Evolutionary conservation across 768 basidiomycete genomes (phyloP).

Genomic region (Scleroderma citrinum): DNA sequence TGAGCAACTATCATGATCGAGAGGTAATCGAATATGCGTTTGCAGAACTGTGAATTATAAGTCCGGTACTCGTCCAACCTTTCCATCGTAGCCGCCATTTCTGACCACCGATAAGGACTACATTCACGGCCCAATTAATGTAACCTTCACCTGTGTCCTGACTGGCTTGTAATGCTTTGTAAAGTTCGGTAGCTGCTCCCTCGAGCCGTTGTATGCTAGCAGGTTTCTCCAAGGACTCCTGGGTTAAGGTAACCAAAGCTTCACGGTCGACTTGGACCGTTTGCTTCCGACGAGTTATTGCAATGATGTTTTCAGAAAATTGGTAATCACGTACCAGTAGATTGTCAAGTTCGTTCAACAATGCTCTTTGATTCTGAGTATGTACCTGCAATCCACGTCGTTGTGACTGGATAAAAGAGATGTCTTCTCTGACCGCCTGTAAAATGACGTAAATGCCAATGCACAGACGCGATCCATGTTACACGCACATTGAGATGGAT

Average conservation of each 20-base stretch:
- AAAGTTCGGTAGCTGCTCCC: constrained; percentile 78
- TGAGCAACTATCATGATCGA: constrained; percentile 90
- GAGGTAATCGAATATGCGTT: constrained; percentile 83
- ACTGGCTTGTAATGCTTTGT: constrained; percentile 89
- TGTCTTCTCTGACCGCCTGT: constrained; percentile 93
- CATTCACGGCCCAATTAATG: not conserved
- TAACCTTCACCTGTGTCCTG: constrained; percentile 66
- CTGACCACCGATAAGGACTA: constrained; percentile 29
- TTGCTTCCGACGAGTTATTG: constrained; percentile 45
- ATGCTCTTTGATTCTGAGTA: constrained; percentile 86
- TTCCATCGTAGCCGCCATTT: constrained; percentile 98
- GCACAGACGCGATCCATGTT: not conserved
- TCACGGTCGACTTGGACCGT: constrained; percentile 89
- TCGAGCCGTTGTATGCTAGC: constrained; percentile 75
- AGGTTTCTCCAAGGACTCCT: constrained; percentile 83
- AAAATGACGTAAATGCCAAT: constrained; percentile 9
- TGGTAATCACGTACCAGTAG: constrained; percentile 53
- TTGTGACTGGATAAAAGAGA: constrained; percentile 92
- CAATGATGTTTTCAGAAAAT: not conserved
- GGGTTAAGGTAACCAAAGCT: constrained; percentile 68
- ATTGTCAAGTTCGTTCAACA: constrained; percentile 82
- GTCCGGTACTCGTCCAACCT: constrained; percentile 86
- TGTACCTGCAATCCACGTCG: constrained; percentile 96
- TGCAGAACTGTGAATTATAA: constrained; percentile 89
- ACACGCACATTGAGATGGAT: constrained; percentile 85